Percentiles rank a stretch among this genome's conserved stretches.
Evolutionary conservation across 1,139 yeast genomes (phyloP).

Genomic region (Scheffersomyces quercinus): DNA sequence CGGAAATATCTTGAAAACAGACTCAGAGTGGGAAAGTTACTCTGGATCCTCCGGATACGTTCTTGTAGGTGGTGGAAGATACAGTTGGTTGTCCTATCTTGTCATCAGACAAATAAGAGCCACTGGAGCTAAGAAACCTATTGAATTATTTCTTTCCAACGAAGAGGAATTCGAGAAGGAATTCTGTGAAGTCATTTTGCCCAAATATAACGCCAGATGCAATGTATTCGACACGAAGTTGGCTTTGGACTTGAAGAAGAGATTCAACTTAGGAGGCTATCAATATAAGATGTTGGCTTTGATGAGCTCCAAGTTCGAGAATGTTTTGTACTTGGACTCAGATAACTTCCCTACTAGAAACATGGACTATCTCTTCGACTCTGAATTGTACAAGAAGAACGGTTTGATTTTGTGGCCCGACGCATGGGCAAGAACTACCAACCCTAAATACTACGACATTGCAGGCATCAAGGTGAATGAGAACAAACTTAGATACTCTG

Average conservation of each 20-base stretch:
- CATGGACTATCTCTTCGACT: conserved; percentile 51
- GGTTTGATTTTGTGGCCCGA: conserved; percentile 55
- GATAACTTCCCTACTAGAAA: conserved; percentile 63
- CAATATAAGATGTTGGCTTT: conserved; percentile 67
- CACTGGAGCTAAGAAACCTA: conserved; percentile 41
- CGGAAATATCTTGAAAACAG: conserved; percentile 35
- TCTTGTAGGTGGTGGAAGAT: conserved; percentile 46
- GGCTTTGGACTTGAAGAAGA: conserved; percentile 20
- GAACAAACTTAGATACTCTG: conserved; percentile 36
- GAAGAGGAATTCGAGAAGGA: conserved; percentile 48
- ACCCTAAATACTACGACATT: conserved; percentile 47
- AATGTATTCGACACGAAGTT: conserved; percentile 42
- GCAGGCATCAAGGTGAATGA: conserved; percentile 40
- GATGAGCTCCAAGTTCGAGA: conserved; percentile 57
- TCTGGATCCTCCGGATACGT: conserved; percentile 42
- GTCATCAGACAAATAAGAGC: conserved; percentile 44
- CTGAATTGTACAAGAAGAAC: conserved; percentile 38
- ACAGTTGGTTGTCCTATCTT: conserved; percentile 46
- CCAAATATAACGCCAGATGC: conserved; percentile 56
- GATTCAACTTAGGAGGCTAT: conserved; percentile 51
- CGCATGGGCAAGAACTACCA: conserved; percentile 52
- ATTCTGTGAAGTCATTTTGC: conserved; percentile 54
- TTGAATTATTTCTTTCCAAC: conserved; percentile 54
- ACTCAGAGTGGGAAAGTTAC: conserved; percentile 39
- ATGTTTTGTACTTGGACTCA: conserved; percentile 63